A percentile compares a stretch with the other conserved stretches of the same genome.
Conservation (phyloP, 495 filamentous ascomycete genomes). For the Tetracladium setigerum region DNA sequence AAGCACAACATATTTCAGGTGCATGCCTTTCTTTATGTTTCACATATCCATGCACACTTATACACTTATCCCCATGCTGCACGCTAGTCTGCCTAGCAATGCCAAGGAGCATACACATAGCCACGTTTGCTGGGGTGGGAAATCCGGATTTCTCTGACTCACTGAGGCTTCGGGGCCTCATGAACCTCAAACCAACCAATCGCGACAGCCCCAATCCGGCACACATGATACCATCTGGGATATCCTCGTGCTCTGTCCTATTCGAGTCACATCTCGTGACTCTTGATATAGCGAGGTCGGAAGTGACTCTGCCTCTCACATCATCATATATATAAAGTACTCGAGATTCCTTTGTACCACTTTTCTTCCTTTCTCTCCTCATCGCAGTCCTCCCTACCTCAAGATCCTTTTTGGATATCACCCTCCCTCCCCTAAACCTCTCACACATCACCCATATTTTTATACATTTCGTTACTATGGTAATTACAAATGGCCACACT, state of each 20-base stretch:
- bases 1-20: too few relatives aligned
- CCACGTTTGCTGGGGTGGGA: too few relatives aligned
- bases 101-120: too few relatives aligned
- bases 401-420: conserved; percentile 4
- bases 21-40: too few relatives aligned
- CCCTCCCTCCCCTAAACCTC: not conserved
- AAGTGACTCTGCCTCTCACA: conserved; percentile 4
- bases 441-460: not conserved
- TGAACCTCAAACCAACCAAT: too few relatives aligned
- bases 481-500: conserved; percentile 7
- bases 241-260: not conserved
- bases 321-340: conserved; percentile 4
- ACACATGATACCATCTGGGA: too few relatives aligned
- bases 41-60: too few relatives aligned
- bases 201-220: too few relatives aligned
- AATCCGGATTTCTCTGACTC: too few relatives aligned
- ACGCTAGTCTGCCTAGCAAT: too few relatives aligned
- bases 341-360: not conserved
- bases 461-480: conserved; percentile 5
- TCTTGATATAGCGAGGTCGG: not conserved
- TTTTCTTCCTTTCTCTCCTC: conserved; percentile 5
- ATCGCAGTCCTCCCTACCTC: conserved; percentile 16
- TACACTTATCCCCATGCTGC: too few relatives aligned
- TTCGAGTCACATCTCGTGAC: conserved; percentile 17
- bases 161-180: too few relatives aligned